phyloP scores from a whole-genome alignment of 352 stramenopile species.

The Pythium insidiosum region DNA sequence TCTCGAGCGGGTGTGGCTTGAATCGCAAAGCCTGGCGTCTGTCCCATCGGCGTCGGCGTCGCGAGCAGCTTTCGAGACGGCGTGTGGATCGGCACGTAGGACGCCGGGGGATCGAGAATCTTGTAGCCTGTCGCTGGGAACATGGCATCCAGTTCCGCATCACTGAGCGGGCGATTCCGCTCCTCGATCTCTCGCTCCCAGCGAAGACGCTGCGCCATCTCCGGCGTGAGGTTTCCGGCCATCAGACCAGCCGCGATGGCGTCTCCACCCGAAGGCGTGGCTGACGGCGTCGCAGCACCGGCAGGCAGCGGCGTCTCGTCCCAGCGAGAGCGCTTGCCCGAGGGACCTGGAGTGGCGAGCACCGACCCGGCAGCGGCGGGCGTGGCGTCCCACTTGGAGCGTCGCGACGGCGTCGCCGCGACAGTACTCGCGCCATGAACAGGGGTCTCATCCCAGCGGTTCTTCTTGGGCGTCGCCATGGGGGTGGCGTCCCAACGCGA shows the following conservation, averaged over 20 bases:
- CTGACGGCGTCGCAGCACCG: conserved; percentile 20
- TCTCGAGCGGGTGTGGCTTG: conserved; percentile 66
- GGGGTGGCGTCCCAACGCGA: conserved; percentile 76
- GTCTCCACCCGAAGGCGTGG: conserved; percentile 16
- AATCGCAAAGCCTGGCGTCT: conserved; percentile 89
- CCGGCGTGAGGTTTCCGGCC: conserved; percentile 72
- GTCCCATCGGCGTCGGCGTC: conserved; percentile 93
- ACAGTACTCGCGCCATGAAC: conserved; percentile 31
- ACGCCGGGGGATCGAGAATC: conserved; percentile 92
- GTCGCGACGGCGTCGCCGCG: conserved; percentile 11
- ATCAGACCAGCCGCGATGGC: conserved; percentile 46
- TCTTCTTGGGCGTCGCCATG: conserved; percentile 40
- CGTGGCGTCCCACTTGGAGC: conserved; percentile 92
- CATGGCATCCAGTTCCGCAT: conserved; percentile 97
- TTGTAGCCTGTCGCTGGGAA: conserved; percentile 94
- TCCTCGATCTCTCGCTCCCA: conserved; percentile 97
- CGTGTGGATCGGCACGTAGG: conserved; percentile 95
- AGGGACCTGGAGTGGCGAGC: conserved; percentile 40
- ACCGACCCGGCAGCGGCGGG: conserved; percentile 42
- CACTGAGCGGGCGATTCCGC: conserved; percentile 91
- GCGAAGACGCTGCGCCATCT: conserved; percentile 89
- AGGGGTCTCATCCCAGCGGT: conserved; percentile 79
- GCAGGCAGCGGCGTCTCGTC: conserved; percentile 91
- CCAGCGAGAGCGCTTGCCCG: conserved; percentile 92
- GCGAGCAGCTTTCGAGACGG: conserved; percentile 92